Evolutionary conservation across 768 basidiomycete genomes (phyloP), one percentile per base, ranked within the genome.

Genomic region (Hydnomerulius pinastri): DNA sequence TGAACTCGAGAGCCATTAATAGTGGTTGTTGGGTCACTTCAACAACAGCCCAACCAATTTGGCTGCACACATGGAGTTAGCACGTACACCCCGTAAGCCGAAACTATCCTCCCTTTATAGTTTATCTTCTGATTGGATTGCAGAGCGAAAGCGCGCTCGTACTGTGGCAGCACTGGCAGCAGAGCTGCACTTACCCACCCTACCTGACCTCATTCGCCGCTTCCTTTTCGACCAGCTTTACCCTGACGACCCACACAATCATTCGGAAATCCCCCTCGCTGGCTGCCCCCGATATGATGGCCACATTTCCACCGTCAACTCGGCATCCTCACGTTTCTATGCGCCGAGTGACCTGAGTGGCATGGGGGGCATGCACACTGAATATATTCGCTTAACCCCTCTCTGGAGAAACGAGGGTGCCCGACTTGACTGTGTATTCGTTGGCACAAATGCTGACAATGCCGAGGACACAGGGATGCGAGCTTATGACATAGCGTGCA

Each of bases 291-390:
- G 1, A 10, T 42, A 36, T 10, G 6, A 20, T 7, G 41, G 47
- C 13, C 3, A 32, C 37, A 40, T 61, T 15, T 6, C 15, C 1
- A 51, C 66, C 18, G 62, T 48, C 30, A 56, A 60, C 36, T 66
- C 63, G 2, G 60, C 62, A 4, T 32, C 38, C 10, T 58, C 60
- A 5, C 50, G 28, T 2, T 70, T 57, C 38, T 65, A 55, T 52
- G 59, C 65, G 9, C 62, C 66, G 0, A 67, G 69, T 43, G 65
- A 70, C 11, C 49, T 47, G 4, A 58, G 53, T 23, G 63, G 63
- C n/a, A 13, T 51, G 9, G 32, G 48, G 9, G 64, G 65, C 1
- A 68, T 71, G 66, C 46, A 52, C 17, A 18, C 36, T 0, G 62
- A 71, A 46, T 32, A 27, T 5, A 62, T 71, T 17, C 50, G 62